These are phyloP conservation scores for Torulaspora pretoriensis DNA, from an alignment of 1,139 yeast genomes.

Conservation along the genomic window DNA sequence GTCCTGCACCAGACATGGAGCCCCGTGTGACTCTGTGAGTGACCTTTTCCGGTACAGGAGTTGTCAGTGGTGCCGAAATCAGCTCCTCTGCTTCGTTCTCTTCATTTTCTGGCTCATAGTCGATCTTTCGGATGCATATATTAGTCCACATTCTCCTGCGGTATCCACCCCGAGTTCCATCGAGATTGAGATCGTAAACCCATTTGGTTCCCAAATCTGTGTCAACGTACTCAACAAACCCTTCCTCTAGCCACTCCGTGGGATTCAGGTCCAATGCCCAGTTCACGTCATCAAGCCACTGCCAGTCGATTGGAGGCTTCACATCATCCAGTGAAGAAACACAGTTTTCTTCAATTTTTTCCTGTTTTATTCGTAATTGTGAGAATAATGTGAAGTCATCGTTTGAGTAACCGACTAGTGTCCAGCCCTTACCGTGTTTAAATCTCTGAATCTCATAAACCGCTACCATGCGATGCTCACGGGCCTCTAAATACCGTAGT, in stretches of 20 bases:
- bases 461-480: slow-evolving; percentile 47
- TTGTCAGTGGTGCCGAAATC: slow-evolving; percentile 17
- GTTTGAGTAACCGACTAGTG: slow-evolving; percentile 49
- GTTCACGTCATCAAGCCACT: slow-evolving; percentile 41
- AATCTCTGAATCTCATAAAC: slow-evolving; percentile 67
- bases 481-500: slow-evolving; percentile 37
- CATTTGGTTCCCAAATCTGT: slow-evolving; percentile 70
- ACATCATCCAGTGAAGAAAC: slow-evolving; percentile 40
- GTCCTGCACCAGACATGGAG: slow-evolving; percentile 23
- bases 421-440: slow-evolving; percentile 57
- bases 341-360: slow-evolving; percentile 21
- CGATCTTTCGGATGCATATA: slow-evolving; percentile 34
- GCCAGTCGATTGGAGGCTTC: slow-evolving; percentile 57
- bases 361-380: slow-evolving; percentile 35
- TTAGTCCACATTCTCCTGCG: slow-evolving; percentile 57
- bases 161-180: slow-evolving; percentile 34
- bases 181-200: slow-evolving; percentile 58
- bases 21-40: slow-evolving; percentile 24
- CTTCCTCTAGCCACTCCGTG: slow-evolving; percentile 53
- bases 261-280: slow-evolving; percentile 66
- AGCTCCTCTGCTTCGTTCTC: slow-evolving; percentile 12
- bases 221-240: slow-evolving; percentile 50
- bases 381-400: slow-evolving; percentile 50
- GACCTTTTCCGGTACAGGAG: slow-evolving; percentile 18
- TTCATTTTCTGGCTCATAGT: slow-evolving; percentile 5